These are phyloP conservation scores for Diospyros kaki DNA, from an alignment of 148 eudicot species.

Conservation along the genomic window DNA sequence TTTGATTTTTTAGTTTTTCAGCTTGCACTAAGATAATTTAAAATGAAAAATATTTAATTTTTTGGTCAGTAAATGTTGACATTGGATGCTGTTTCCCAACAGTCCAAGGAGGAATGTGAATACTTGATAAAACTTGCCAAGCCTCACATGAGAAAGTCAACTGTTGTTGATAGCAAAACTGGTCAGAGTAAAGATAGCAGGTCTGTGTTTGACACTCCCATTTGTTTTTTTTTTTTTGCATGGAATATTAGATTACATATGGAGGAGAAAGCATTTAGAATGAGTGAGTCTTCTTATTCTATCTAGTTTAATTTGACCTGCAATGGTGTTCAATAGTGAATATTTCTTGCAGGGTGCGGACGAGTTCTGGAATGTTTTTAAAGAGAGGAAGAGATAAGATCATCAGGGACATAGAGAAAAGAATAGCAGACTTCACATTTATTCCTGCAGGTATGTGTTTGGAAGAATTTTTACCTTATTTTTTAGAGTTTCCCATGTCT, in stretches of 20 bases:
- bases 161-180: conserved; percentile 93
- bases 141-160: conserved; percentile 85
- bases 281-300: background rate
- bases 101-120: conserved; percentile 90
- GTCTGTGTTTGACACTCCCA: conserved; percentile 31
- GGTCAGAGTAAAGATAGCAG: conserved; percentile 94
- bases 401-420: conserved; percentile 67
- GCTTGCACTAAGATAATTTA: background rate
- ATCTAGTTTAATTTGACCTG: background rate
- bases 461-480: background rate
- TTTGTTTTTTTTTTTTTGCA: background rate
- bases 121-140: conserved; percentile 75
- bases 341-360: conserved; percentile 67
- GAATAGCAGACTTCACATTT: conserved; percentile 79
- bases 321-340: too few species aligned
- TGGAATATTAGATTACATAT: background rate
- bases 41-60: background rate
- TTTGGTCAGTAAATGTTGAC: conserved; percentile 5
- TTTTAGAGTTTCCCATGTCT: background rate
- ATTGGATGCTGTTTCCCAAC: conserved; percentile 21
- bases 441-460: conserved; percentile 75
- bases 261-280: background rate
- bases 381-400: conserved; percentile 75
- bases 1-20: too few species aligned
- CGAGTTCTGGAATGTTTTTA: conserved; percentile 91